Conservation (phyloP, 2,329 filamentous ascomycete species). For the Pseudonectria foliicola region DNA sequence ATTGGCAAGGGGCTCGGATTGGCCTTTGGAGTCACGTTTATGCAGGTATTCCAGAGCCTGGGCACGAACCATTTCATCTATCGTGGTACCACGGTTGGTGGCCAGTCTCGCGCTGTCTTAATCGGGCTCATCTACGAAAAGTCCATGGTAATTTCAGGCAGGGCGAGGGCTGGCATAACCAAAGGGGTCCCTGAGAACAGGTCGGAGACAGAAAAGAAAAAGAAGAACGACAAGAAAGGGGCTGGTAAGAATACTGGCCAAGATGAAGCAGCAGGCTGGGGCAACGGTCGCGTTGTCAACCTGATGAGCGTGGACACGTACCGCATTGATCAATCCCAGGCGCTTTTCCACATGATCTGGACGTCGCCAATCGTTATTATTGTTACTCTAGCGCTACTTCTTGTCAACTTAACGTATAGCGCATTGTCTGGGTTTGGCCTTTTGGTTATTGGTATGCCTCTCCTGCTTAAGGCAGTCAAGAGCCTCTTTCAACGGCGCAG, state of each 20-base stretch:
- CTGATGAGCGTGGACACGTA: conserved; percentile 95
- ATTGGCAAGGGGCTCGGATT: conserved; percentile 74
- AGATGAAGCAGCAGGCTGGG: conserved; percentile 73
- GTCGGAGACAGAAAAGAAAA: conserved; percentile 30
- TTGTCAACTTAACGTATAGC: conserved; percentile 85
- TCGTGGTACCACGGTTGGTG: conserved; percentile 84
- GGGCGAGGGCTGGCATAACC: conserved; percentile 75
- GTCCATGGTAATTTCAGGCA: conserved; percentile 78
- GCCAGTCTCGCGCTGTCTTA: conserved; percentile 70
- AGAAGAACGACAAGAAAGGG: conserved; percentile 7
- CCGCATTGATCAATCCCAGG: conserved; percentile 80
- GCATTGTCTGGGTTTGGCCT: conserved; percentile 83
- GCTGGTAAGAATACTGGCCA: conserved; percentile 16
- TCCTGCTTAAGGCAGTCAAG: conserved; percentile 71
- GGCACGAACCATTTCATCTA: conserved; percentile 89
- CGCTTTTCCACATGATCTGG: conserved; percentile 89
- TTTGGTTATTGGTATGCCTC: conserved; percentile 68
- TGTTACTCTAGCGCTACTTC: conserved; percentile 69
- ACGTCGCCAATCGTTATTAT: conserved; percentile 72
- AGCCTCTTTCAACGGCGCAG: conserved; percentile 68
- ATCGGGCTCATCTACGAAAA: conserved; percentile 90
- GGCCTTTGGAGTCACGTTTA: conserved; percentile 73
- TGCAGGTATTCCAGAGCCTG: conserved; percentile 79
- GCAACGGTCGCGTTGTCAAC: conserved; percentile 85
- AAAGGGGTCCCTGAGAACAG: conserved; percentile 31